Evolutionary conservation across 2,329 filamentous ascomycete genomes (phyloP).

Genomic region (Botrytis fragariae): DNA sequence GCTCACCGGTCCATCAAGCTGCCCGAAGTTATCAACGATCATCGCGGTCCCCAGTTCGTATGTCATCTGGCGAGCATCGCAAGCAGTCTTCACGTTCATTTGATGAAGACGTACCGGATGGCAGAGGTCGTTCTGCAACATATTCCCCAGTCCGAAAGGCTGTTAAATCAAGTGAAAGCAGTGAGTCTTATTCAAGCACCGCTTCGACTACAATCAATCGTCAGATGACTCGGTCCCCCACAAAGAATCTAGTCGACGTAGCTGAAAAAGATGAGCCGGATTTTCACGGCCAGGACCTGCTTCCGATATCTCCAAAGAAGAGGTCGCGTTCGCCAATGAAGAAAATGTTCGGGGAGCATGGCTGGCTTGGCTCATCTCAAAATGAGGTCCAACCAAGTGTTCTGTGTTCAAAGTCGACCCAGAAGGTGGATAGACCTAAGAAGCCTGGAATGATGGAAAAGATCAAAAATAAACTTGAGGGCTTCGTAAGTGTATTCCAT

Average conservation of each 20-base stretch:
- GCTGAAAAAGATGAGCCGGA: conserved; percentile 27
- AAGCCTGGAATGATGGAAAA: conserved; percentile 35
- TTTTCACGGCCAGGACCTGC: neutral
- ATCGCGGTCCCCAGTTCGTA: conserved; percentile 9
- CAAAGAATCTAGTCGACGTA: conserved; percentile 24
- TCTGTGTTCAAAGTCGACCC: conserved; percentile 21
- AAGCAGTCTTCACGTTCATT: neutral
- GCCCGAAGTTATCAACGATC: neutral
- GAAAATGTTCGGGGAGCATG: conserved; percentile 38
- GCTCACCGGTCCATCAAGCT: conserved; percentile 8
- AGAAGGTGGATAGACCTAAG: conserved; percentile 21
- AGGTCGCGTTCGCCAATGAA: conserved; percentile 39
- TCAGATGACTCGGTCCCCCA: conserved; percentile 25
- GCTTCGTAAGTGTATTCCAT: conserved; percentile 31
- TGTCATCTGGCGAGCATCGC: neutral
- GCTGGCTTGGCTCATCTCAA: conserved; percentile 35
- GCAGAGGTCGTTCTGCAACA: neutral
- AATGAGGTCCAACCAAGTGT: conserved; percentile 24
- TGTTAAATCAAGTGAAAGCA: neutral
- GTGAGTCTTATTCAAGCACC: conserved; percentile 8
- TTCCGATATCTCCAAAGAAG: conserved; percentile 28
- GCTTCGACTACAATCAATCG: conserved; percentile 16
- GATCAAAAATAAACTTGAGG: conserved; percentile 35
- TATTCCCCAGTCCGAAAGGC: neutral
- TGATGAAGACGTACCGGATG: neutral